phyloP scores from a whole-genome alignment of 2,329 filamentous ascomycete genomes.

The Exserohilum rostratum region DNA sequence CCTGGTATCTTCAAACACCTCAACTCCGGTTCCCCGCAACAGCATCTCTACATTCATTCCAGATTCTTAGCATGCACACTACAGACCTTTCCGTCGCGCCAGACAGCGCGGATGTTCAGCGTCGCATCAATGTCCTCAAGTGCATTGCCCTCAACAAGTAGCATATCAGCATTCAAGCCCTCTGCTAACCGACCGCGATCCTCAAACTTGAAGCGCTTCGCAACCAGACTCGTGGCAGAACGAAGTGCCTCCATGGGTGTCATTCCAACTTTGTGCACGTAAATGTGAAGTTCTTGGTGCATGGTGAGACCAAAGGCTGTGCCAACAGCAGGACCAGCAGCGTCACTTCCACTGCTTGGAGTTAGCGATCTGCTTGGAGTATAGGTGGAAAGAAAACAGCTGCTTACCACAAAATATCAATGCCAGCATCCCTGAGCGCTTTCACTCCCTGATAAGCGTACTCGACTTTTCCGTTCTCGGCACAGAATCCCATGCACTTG shows the following conservation, averaged over 20 bases:
- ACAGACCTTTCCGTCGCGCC: conserved; percentile 49
- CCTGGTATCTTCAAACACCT: background rate
- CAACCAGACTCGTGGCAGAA: conserved; percentile 50
- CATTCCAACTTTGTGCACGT: conserved; percentile 52
- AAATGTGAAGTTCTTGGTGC: conserved; percentile 52
- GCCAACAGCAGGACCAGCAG: conserved; percentile 52
- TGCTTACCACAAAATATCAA: conserved; percentile 51
- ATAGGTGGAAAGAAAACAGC: too few species aligned
- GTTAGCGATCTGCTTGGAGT: conserved; percentile 6
- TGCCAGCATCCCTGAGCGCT: conserved; percentile 47
- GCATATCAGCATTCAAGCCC: conserved; percentile 51
- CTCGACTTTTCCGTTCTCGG: conserved; percentile 41
- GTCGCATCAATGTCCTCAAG: conserved; percentile 50
- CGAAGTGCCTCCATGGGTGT: conserved; percentile 51
- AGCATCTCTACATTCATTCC: background rate
- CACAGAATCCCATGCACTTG: conserved; percentile 50
- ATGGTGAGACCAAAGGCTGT: conserved; percentile 52
- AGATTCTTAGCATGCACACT: conserved; percentile 30
- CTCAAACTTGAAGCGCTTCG: conserved; percentile 49
- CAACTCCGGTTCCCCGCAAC: background rate
- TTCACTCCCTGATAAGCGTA: conserved; percentile 52
- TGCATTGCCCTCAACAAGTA: conserved; percentile 54
- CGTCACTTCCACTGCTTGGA: conserved; percentile 48
- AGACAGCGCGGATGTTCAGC: conserved; percentile 52
- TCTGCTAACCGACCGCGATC: conserved; percentile 51